phyloP scores from a whole-genome alignment of 805 yeast genomes.

The Lipomyces japonicus region DNA sequence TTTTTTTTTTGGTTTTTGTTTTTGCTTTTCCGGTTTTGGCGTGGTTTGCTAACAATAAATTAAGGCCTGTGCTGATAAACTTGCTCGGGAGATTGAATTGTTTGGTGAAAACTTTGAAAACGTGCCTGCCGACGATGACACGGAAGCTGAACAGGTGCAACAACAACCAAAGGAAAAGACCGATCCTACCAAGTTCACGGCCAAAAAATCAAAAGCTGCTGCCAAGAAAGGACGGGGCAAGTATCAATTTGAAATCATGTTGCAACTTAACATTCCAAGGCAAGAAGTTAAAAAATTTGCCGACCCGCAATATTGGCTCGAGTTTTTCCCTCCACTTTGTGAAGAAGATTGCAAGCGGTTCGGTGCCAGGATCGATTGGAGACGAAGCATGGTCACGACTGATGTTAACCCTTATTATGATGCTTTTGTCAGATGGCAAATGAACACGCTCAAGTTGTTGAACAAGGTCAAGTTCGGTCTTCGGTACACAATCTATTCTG shows the following conservation, averaged over 20 bases:
- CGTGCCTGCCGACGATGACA: constrained; percentile 56
- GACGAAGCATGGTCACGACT: constrained; percentile 92
- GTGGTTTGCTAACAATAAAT: constrained; percentile 34
- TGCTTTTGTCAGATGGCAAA: constrained; percentile 93
- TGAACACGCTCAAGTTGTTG: constrained; percentile 74
- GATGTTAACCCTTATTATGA: constrained; percentile 94
- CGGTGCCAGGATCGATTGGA: constrained; percentile 97
- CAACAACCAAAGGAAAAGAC: constrained; percentile 26
- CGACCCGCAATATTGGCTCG: constrained; percentile 86
- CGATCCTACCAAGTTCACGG: constrained; percentile 86
- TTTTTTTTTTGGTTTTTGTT: neutral
- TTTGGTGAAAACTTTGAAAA: constrained; percentile 74
- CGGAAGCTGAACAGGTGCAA: constrained; percentile 33
- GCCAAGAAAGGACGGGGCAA: constrained; percentile 93
- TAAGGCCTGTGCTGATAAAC: constrained; percentile 85
- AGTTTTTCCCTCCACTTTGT: constrained; percentile 86
- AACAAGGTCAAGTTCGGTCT: constrained; percentile 97
- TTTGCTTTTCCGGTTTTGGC: neutral
- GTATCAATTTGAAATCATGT: constrained; percentile 94
- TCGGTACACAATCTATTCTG: constrained; percentile 95
- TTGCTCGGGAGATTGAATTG: constrained; percentile 84
- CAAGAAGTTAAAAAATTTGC: constrained; percentile 86
- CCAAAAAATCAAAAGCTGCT: constrained; percentile 88
- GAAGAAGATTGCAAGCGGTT: constrained; percentile 71
- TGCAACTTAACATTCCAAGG: constrained; percentile 81